Conservation (phyloP, 192 early-diverging fungal species). For the Chytriomyces sp. region DNA sequence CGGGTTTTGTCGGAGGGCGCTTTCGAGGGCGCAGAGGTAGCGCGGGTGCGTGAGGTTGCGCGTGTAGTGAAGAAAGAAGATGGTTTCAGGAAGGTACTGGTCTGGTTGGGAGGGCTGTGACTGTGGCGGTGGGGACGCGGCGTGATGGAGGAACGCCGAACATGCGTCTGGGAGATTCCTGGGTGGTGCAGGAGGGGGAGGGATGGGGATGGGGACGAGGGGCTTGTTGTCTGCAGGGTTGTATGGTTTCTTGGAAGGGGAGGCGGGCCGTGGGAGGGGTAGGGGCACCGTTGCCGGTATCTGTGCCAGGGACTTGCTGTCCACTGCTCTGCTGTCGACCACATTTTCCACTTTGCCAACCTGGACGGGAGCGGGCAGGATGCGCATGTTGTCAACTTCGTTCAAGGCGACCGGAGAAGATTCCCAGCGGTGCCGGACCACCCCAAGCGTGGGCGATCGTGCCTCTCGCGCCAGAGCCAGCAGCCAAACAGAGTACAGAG, state of each 20-base stretch:
- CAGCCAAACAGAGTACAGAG: no score
- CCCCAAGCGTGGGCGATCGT: no score
- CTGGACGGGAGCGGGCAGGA: no score
- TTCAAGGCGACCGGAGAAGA: no score
- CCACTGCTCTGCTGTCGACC: not conserved
- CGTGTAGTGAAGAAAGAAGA: constrained; percentile 42
- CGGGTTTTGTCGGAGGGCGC: constrained; percentile 33
- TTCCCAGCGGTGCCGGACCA: no score
- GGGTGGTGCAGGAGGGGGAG: not conserved
- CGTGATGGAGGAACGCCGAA: not conserved
- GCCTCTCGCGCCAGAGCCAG: no score
- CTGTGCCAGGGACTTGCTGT: not conserved
- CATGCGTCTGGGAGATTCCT: not conserved
- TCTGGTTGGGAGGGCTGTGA: not conserved
- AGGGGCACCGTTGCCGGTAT: no score
- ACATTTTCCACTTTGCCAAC: no score
- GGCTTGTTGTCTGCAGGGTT: not conserved
- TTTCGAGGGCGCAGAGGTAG: constrained; percentile 41
- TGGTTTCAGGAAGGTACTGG: constrained; percentile 15
- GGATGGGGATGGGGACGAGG: not conserved
- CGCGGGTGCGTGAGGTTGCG: constrained; percentile 12
- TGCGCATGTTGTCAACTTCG: no score
- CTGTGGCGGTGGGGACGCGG: not conserved
- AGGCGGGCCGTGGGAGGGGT: not conserved
- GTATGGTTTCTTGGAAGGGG: not conserved